These are phyloP conservation scores for Colletotrichum liriopes DNA, from an alignment of 2,329 filamentous ascomycete species.

Conservation along the genomic window DNA sequence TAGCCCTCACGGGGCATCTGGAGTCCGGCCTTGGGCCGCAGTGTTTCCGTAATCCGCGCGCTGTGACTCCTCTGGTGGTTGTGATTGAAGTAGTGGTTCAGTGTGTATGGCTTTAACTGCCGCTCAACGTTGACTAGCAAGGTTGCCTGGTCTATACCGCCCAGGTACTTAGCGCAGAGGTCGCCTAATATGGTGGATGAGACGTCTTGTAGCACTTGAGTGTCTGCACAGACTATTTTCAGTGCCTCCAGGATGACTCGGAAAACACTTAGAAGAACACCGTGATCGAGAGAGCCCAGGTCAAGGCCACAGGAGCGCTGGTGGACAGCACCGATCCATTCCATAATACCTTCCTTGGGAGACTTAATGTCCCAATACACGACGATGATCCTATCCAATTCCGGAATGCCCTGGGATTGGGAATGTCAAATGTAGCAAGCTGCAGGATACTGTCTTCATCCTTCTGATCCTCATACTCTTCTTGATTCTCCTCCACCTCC, in stretches of 20 bases:
- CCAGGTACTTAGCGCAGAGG: not conserved
- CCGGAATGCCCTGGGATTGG: conserved; percentile 1
- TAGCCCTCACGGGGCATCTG: not conserved
- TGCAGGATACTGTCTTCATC: too few relatives aligned
- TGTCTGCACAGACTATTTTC: conserved; percentile 5
- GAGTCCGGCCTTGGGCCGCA: not conserved
- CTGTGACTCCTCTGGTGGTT: conserved; percentile 7
- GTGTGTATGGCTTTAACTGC: conserved; percentile 1
- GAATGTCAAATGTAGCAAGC: too few relatives aligned
- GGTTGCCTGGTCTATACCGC: not conserved
- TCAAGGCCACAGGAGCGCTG: conserved; percentile 17
- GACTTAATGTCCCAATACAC: conserved; percentile 7
- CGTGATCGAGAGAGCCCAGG: not conserved
- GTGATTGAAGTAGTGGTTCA: conserved; percentile 9
- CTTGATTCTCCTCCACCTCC: too few relatives aligned
- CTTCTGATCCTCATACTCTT: too few relatives aligned
- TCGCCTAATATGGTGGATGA: not conserved
- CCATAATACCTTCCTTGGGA: conserved; percentile 17
- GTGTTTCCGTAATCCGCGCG: conserved; percentile 1
- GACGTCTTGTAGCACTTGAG: not conserved
- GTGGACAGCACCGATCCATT: conserved; percentile 23
- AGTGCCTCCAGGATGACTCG: not conserved
- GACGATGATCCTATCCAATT: conserved; percentile 12
- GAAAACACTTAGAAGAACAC: conserved; percentile 13
- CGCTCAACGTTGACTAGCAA: conserved; percentile 8